A percentile compares a stretch with the other conserved stretches of the same genome.
Evolutionary conservation across 2,329 filamentous ascomycete species (phyloP).

Genomic region (Aotearoamyces nothofagi): DNA sequence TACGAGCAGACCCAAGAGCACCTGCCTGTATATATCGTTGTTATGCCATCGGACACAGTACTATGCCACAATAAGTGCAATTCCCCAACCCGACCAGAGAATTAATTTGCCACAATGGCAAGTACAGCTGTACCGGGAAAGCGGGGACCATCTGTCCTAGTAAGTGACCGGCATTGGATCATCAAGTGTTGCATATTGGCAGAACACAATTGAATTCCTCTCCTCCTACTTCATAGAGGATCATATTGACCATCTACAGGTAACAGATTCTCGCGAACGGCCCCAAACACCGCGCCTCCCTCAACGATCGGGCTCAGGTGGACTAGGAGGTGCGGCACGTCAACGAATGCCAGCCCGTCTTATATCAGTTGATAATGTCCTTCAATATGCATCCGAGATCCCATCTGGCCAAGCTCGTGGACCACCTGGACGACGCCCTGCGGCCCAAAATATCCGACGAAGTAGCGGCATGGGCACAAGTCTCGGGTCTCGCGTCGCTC

Average conservation of each 20-base stretch:
- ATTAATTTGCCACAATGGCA: too few relatives aligned
- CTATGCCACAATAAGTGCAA: too few relatives aligned
- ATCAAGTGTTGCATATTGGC: not conserved
- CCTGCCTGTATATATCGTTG: too few relatives aligned
- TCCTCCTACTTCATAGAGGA: constrained; percentile 5
- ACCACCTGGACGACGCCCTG: constrained; percentile 35
- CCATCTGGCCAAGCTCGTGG: constrained; percentile 82
- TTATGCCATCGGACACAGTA: too few relatives aligned
- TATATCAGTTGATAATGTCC: constrained; percentile 85
- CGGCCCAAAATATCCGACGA: constrained; percentile 30
- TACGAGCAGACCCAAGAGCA: too few relatives aligned
- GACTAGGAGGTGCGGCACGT: constrained; percentile 14
- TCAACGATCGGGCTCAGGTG: constrained; percentile 19
- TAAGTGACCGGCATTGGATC: constrained; percentile 17
- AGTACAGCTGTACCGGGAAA: constrained; percentile 21
- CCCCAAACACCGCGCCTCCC: constrained; percentile 18
- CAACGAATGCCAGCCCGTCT: constrained; percentile 45
- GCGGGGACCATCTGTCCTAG: constrained; percentile 45
- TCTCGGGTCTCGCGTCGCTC: constrained; percentile 23
- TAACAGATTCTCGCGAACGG: constrained; percentile 40
- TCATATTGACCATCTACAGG: constrained; percentile 21
- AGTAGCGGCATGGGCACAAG: constrained; percentile 24
- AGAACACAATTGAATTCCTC: not conserved
- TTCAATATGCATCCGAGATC: constrained; percentile 88
- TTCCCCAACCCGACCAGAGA: too few relatives aligned